These are phyloP conservation scores for Conidiobolus incongruus DNA, from an alignment of 371 early-diverging fungal genomes.

Conservation along the genomic window DNA sequence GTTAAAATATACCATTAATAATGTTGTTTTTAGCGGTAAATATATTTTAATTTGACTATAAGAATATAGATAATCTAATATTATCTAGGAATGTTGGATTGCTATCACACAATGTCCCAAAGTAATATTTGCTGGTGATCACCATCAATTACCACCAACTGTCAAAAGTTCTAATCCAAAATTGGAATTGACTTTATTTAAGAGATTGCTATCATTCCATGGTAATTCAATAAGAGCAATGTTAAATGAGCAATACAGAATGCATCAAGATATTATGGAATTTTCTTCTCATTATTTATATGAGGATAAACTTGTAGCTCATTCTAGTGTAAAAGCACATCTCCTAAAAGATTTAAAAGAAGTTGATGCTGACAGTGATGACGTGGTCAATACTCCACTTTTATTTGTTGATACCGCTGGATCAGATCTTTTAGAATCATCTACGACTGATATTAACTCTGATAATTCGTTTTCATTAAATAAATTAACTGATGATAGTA, in stretches of 20 bases:
- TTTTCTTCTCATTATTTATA: constrained; percentile 47
- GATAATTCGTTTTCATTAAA: background rate
- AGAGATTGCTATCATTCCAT: constrained; percentile 32
- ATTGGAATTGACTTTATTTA: constrained; percentile 41
- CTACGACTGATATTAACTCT: constrained; percentile 13
- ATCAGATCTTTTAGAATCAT: constrained; percentile 28
- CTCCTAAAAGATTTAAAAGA: constrained; percentile 32
- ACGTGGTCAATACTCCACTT: constrained; percentile 28
- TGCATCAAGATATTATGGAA: constrained; percentile 61
- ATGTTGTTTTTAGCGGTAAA: background rate
- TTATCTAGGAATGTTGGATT: constrained; percentile 65
- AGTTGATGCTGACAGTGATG: constrained; percentile 12
- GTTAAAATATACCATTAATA: constrained; percentile 1
- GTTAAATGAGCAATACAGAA: constrained; percentile 70
- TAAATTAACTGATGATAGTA: constrained; percentile 18
- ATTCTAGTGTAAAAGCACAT: constrained; percentile 33
- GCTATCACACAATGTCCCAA: constrained; percentile 51
- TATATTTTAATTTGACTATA: background rate
- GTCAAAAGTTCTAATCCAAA: constrained; percentile 19
- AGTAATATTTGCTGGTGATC: constrained; percentile 87
- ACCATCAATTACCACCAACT: constrained; percentile 77
- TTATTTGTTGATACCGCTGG: constrained; percentile 58
- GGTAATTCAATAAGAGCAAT: constrained; percentile 30
- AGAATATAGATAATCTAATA: constrained; percentile 7
- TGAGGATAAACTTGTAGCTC: constrained; percentile 31